These are phyloP conservation scores for Anisodus tanguticus DNA, from an alignment of 257 asterid genomes.

Conservation along the genomic window DNA sequence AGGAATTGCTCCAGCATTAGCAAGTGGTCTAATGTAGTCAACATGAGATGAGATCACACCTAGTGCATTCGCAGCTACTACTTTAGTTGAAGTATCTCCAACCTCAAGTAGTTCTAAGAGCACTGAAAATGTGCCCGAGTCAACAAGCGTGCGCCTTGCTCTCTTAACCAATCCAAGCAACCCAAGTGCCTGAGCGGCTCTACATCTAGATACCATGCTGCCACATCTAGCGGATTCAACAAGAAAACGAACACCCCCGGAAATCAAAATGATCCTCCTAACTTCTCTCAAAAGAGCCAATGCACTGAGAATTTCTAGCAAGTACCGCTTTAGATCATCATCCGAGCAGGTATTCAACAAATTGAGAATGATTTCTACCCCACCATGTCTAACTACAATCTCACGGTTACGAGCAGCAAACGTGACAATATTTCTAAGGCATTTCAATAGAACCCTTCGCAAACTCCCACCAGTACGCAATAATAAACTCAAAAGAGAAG, in stretches of 20 bases:
- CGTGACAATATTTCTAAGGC: constrained; percentile 54
- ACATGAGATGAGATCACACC: constrained; percentile 62
- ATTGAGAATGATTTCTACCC: constrained; percentile 48
- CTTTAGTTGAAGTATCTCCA: constrained; percentile 49
- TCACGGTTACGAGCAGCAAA: constrained; percentile 46
- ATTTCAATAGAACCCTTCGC: constrained; percentile 49
- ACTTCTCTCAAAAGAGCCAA: constrained; percentile 67
- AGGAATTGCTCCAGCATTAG: constrained; percentile 58
- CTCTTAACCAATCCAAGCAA: constrained; percentile 57
- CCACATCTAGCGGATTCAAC: constrained; percentile 61
- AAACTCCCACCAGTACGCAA: constrained; percentile 45
- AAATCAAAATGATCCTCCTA: constrained; percentile 48
- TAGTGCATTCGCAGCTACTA: constrained; percentile 65
- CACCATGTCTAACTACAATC: constrained; percentile 49
- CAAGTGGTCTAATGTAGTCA: constrained; percentile 52
- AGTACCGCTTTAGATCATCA: constrained; percentile 37
- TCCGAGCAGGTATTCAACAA: constrained; percentile 43
- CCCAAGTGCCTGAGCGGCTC: constrained; percentile 75
- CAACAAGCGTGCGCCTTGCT: constrained; percentile 47
- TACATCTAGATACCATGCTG: constrained; percentile 57
- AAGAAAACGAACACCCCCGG: constrained; percentile 47
- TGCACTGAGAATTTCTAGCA: constrained; percentile 61
- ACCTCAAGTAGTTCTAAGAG: constrained; percentile 48
- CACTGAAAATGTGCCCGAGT: constrained; percentile 49
- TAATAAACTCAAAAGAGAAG: constrained; percentile 49